phyloP scores from a whole-genome alignment of 2,329 filamentous ascomycete genomes.

The Seiridium unicorne region DNA sequence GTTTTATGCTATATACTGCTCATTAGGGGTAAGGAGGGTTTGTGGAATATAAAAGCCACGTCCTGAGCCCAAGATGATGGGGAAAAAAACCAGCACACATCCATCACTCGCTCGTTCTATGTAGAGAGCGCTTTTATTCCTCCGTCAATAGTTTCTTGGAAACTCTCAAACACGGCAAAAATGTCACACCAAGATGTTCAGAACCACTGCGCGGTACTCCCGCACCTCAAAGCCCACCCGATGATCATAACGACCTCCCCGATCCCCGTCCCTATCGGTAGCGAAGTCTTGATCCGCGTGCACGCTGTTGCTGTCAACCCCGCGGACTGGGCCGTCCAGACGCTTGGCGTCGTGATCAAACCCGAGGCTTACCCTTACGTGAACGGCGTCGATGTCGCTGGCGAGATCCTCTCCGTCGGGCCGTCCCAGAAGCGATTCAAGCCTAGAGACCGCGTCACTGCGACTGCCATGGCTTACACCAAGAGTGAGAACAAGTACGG shows the following conservation, averaged over 20 bases:
- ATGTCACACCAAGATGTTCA: not conserved
- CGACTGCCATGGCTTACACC: constrained; percentile 2
- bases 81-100: too few species aligned
- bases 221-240: constrained; percentile 18
- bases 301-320: constrained; percentile 30
- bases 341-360: constrained; percentile 21
- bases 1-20: too few species aligned
- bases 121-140: too few species aligned
- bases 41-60: too few species aligned
- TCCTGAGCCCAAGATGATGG: too few species aligned
- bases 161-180: not conserved
- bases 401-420: constrained; percentile 28
- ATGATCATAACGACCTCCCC: constrained; percentile 19
- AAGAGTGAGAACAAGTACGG: constrained; percentile 13
- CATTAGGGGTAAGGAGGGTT: too few species aligned
- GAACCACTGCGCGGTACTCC: constrained; percentile 20
- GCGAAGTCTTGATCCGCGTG: constrained; percentile 26
- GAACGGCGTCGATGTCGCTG: constrained; percentile 30
- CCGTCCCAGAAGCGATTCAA: constrained; percentile 16
- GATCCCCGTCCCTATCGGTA: constrained; percentile 15
- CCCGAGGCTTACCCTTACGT: constrained; percentile 31
- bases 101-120: too few species aligned
- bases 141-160: not conserved
- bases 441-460: constrained; percentile 23
- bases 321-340: constrained; percentile 28